Evolutionary conservation across 163 green algal species (phyloP), one percentile per base, ranked within the genome.

Genomic region (Chlamydomonas reinhardtii): DNA sequence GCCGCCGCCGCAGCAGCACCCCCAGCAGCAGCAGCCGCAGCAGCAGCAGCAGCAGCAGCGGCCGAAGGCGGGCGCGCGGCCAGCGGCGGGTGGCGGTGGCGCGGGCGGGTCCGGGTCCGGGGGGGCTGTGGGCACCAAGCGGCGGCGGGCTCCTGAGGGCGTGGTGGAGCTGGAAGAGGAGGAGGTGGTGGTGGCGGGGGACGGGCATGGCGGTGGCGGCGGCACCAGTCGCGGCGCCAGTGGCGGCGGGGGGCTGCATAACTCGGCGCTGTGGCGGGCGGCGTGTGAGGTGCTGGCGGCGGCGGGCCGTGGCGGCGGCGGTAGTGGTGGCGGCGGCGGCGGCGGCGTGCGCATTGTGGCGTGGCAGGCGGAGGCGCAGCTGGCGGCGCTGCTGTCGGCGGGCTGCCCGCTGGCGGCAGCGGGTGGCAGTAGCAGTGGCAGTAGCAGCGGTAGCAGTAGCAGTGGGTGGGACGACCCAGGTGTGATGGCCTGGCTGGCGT

Each of bases 281-380:
- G 82, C 39, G 11, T 82, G 72, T 20, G 82, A 66, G 61, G 82
- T 82, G 71, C 82, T 81, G 22, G n/a, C 37, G 4, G 20, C 34
- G 29, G 20, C 27, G 20, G 31, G 25, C 68, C 52, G 37, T 9
- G 48, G 52, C 52, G 69, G 76, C 48, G 48, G 48, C 48, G 48
- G 48, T 17, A 14, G 48, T 14, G 14, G 48, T 56, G 54, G 25
- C n/a, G 24, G 25, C 22, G 66, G 25, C 22, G 66, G 66, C 66
- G 66, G 66, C 22, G 66, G n/a, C 6, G 9, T 29, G 31, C 22
- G 66, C 4, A 31, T 35, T 0, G 82, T 87, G 20, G 81, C 72
- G 39, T 87, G 71, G 71, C 72, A 82, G 19, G 82, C 82, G 39
- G 71, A 81, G 71, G 82, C 82, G 72, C 12, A 34, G 82, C 72